Conservation (phyloP, 2,329 filamentous ascomycete species). For the Tolypocladium sp. region DNA sequence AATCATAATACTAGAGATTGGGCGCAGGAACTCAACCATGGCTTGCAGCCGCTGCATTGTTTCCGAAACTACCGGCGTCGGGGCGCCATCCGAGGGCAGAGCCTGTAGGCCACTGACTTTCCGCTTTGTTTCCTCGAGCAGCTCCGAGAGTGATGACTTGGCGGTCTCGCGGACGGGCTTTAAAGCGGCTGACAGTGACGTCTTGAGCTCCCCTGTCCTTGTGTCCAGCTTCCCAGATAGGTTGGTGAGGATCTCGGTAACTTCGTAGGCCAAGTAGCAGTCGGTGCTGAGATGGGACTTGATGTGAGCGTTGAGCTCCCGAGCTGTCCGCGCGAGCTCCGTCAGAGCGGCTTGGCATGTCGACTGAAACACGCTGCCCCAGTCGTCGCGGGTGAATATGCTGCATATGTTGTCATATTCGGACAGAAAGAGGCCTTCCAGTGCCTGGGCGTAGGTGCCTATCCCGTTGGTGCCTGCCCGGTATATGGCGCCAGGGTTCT, state of each 20-base stretch:
- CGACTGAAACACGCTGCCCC: slow-evolving; percentile 67
- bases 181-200: slow-evolving; percentile 71
- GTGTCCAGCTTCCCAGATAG: slow-evolving; percentile 73
- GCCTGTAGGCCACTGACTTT: slow-evolving; percentile 56
- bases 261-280: slow-evolving; percentile 91
- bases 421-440: slow-evolving; percentile 78
- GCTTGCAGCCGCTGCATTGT: slow-evolving; percentile 79
- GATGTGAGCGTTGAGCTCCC: slow-evolving; percentile 85
- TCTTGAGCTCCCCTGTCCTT: slow-evolving; percentile 78
- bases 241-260: slow-evolving; percentile 79
- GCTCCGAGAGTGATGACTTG: slow-evolving; percentile 71
- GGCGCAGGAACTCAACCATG: slow-evolving; percentile 78
- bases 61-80: slow-evolving; percentile 70
- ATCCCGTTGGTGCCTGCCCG: slow-evolving; percentile 85
- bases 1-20: slow-evolving; percentile 82
- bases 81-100: slow-evolving; percentile 69
- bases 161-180: slow-evolving; percentile 89
- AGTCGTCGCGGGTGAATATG: slow-evolving; percentile 80
- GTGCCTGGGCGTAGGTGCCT: slow-evolving; percentile 74
- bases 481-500: slow-evolving; percentile 75
- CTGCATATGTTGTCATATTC: slow-evolving; percentile 88
- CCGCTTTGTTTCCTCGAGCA: slow-evolving; percentile 75
- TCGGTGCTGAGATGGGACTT: slow-evolving; percentile 79
- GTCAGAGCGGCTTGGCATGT: slow-evolving; percentile 71
- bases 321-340: slow-evolving; percentile 76